Percentiles rank a stretch among this genome's conserved stretches.
phyloP scores from a whole-genome alignment of 306 rosid species.

The Corylus americana region DNA sequence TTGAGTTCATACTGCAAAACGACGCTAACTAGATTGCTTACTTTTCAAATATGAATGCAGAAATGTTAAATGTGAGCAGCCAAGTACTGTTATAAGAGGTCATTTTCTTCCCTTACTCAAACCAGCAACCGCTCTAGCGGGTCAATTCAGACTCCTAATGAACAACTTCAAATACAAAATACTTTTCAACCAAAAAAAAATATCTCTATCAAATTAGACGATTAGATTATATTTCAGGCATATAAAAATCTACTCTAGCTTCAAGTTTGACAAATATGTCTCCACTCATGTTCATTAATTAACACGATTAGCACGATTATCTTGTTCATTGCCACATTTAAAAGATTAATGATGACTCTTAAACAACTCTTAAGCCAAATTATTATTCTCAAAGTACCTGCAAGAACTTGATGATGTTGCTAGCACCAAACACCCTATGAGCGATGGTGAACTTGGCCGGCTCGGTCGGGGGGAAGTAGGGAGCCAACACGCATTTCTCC shows the following conservation, averaged over 20 bases:
- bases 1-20: no score
- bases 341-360: no score
- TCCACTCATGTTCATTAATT: no score
- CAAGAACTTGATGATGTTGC: slow-evolving; percentile 91
- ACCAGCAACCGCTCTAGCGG: not conserved
- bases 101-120: not conserved
- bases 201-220: no score
- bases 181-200: no score
- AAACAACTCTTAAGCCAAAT: no score
- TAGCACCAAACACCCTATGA: slow-evolving; percentile 89
- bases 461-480: slow-evolving; percentile 92
- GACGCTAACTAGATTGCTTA: not conserved
- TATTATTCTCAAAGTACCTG: slow-evolving; percentile 51
- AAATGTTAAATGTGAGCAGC: not conserved
- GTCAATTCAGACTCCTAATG: not conserved
- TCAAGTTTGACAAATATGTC: no score
- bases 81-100: not conserved
- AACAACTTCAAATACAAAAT: not conserved
- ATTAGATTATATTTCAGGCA: no score
- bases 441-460: slow-evolving; percentile 91
- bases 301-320: no score
- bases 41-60: slow-evolving; percentile 22
- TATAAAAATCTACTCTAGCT: no score
- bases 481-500: slow-evolving; percentile 84
- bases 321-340: no score